A percentile compares a stretch with the other conserved stretches of the same genome.
Conservation (phyloP, 2,329 filamentous ascomycete genomes). For the Nectriaceae sp. region DNA sequence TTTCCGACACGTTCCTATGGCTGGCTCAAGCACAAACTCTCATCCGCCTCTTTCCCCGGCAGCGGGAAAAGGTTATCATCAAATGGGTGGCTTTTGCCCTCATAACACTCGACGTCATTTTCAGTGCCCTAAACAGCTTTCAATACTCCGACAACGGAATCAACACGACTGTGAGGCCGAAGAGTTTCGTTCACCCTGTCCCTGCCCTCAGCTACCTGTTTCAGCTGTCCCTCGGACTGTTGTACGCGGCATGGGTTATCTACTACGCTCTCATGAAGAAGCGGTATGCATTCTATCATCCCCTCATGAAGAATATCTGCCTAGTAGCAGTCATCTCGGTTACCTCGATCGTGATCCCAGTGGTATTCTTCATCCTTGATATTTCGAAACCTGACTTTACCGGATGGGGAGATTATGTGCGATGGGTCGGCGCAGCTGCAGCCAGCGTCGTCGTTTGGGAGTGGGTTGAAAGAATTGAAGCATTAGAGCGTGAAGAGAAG, state of each 20-base stretch:
- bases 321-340: constrained; percentile 79
- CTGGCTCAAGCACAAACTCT: constrained; percentile 95
- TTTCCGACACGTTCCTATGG: constrained; percentile 97
- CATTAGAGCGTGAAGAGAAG: constrained; percentile 87
- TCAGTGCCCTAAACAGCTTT: constrained; percentile 91
- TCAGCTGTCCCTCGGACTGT: constrained; percentile 78
- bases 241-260: constrained; percentile 92
- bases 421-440: constrained; percentile 93
- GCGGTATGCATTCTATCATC: constrained; percentile 86
- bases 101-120: constrained; percentile 87
- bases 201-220: constrained; percentile 91
- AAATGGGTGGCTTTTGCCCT: constrained; percentile 97
- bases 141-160: constrained; percentile 53
- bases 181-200: constrained; percentile 84
- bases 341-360: constrained; percentile 80
- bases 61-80: constrained; percentile 97
- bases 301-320: constrained; percentile 85
- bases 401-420: constrained; percentile 92
- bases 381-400: constrained; percentile 83
- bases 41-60: constrained; percentile 91
- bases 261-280: constrained; percentile 94
- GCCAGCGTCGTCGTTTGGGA: constrained; percentile 98
- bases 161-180: constrained; percentile 60
- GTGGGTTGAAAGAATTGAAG: constrained; percentile 95
- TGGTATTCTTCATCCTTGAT: constrained; percentile 92